phyloP scores from a whole-genome alignment of 2,329 filamentous ascomycete species.

The Colletotrichum chrysophilum region DNA sequence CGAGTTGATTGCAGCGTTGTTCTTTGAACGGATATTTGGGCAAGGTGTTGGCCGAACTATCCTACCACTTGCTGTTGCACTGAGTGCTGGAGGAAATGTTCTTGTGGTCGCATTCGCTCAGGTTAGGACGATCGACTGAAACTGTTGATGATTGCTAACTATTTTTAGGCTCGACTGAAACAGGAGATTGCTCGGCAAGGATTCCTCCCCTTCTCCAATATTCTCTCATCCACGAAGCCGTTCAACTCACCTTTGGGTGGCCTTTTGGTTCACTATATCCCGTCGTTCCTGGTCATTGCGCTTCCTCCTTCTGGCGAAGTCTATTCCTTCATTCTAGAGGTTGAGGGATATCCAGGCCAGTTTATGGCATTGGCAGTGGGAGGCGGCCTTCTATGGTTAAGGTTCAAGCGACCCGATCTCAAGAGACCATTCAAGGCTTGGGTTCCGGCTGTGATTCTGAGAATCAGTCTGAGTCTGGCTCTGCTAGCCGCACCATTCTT shows the following conservation, averaged over 20 bases:
- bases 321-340: slow-evolving; percentile 76
- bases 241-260: slow-evolving; percentile 73
- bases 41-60: slow-evolving; percentile 59
- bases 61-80: slow-evolving; percentile 67
- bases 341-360: slow-evolving; percentile 72
- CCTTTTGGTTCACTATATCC: slow-evolving; percentile 71
- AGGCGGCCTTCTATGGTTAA: slow-evolving; percentile 64
- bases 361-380: slow-evolving; percentile 64
- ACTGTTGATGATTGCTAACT: slow-evolving; percentile 6
- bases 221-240: slow-evolving; percentile 68
- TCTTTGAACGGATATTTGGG: slow-evolving; percentile 71
- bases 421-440: slow-evolving; percentile 70
- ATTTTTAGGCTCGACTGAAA: slow-evolving; percentile 65
- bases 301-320: slow-evolving; percentile 69
- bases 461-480: slow-evolving; percentile 56
- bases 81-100: slow-evolving; percentile 74
- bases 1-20: slow-evolving; percentile 71
- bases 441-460: slow-evolving; percentile 62
- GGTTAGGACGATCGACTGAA: slow-evolving; percentile 37
- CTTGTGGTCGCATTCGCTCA: slow-evolving; percentile 74
- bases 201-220: slow-evolving; percentile 66
- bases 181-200: slow-evolving; percentile 77
- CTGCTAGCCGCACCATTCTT: slow-evolving; percentile 68
- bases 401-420: slow-evolving; percentile 63
- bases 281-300: slow-evolving; percentile 69